A percentile compares a stretch with the other conserved stretches of the same genome.
Conservation (phyloP, 2,329 filamentous ascomycete species). For the Pseudonectria foliicola region DNA sequence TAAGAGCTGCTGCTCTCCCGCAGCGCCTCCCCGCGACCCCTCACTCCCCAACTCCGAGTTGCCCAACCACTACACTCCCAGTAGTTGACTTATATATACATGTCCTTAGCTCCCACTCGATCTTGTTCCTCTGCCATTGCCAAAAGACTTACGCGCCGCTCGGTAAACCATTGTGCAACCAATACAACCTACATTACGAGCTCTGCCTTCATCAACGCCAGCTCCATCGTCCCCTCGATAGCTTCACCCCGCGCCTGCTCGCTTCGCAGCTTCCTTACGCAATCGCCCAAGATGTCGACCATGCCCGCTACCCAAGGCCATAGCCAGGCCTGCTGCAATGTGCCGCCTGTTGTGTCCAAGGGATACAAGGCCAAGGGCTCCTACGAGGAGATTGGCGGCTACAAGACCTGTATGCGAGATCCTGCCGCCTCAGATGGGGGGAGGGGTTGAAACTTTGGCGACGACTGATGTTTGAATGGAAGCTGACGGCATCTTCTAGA, state of each 20-base stretch:
- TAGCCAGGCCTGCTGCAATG: slow-evolving; percentile 50
- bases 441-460: neutral
- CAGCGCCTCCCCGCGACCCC: too few species aligned
- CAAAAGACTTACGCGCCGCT: too few species aligned
- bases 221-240: slow-evolving; percentile 1
- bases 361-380: slow-evolving; percentile 49
- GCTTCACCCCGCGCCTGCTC: neutral
- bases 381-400: slow-evolving; percentile 49
- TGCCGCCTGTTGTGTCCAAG: slow-evolving; percentile 49
- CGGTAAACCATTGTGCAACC: too few species aligned
- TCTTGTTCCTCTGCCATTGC: too few species aligned
- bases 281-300: slow-evolving; percentile 35
- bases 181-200: too few species aligned
- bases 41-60: too few species aligned
- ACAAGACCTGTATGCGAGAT: slow-evolving; percentile 42
- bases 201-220: slow-evolving; percentile 1
- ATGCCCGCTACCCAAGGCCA: slow-evolving; percentile 47
- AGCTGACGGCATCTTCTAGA: slow-evolving; percentile 27
- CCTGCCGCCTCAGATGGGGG: too few species aligned
- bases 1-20: too few species aligned
- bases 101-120: too few species aligned
- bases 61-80: too few species aligned
- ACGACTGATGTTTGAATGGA: neutral
- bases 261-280: slow-evolving; percentile 1
- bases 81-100: too few species aligned